Conservation (phyloP, 345 rosid genomes). For the Camelina laxa region DNA sequence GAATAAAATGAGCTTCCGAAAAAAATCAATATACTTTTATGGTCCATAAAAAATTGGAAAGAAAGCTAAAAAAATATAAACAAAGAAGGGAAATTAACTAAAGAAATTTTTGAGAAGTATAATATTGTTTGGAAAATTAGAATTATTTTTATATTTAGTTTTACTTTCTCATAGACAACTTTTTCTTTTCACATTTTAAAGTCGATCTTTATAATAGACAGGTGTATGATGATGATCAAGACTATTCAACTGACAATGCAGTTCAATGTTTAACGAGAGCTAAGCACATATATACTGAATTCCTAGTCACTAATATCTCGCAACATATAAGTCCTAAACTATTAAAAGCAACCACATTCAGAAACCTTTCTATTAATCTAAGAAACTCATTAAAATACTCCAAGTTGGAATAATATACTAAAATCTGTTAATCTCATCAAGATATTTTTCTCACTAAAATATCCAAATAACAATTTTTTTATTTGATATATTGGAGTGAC, state of each 20-base stretch:
- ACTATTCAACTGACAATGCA: not conserved
- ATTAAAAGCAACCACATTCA: not conserved
- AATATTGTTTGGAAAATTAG: too few species aligned
- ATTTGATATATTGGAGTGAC: constrained; percentile 10
- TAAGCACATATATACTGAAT: not conserved
- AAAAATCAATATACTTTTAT: too few species aligned
- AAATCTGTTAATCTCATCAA: constrained; percentile 4
- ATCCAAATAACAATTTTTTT: not conserved
- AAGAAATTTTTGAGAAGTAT: too few species aligned
- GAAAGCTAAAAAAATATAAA: too few species aligned
- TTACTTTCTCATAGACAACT: not conserved
- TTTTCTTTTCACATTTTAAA: not conserved
- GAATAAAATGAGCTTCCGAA: too few species aligned
- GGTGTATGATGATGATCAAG: not conserved
- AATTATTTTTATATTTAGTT: too few species aligned
- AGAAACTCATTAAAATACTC: not conserved
- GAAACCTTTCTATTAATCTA: not conserved
- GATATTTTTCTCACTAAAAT: constrained; percentile 6
- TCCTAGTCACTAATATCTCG: constrained; percentile 22
- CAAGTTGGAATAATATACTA: constrained; percentile 22
- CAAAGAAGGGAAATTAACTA: too few species aligned
- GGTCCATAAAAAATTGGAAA: too few species aligned
- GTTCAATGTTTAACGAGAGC: not conserved
- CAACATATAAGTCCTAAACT: not conserved
- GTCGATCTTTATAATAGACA: not conserved